Conservation (phyloP, 148 eudicot species). For the Chenopodium berlandieri region DNA sequence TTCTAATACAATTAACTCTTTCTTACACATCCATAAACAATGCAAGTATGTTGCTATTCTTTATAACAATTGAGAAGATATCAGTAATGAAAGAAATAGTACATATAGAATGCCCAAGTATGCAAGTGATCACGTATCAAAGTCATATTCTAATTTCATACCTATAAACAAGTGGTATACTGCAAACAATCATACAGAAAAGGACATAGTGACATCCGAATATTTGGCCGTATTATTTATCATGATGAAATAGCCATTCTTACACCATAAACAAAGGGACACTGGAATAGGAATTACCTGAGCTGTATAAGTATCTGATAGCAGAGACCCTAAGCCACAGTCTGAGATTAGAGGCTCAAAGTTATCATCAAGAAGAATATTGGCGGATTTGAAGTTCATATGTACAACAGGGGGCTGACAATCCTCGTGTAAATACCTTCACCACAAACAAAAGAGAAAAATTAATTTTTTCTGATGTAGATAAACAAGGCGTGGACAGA, state of each 20-base stretch:
- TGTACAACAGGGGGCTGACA: conserved; percentile 75
- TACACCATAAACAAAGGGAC: not conserved
- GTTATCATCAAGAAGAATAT: conserved; percentile 77
- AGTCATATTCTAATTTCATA: not conserved
- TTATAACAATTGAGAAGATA: not conserved
- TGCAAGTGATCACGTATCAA: not conserved
- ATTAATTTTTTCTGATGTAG: not conserved
- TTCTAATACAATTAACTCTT: not conserved
- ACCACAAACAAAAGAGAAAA: conserved; percentile 20
- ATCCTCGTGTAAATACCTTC: conserved; percentile 84
- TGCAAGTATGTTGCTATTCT: not conserved
- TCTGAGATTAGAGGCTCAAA: conserved; percentile 71
- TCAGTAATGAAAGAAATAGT: not conserved
- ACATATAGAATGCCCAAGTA: not conserved
- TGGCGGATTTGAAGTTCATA: conserved; percentile 79
- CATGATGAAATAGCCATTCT: not conserved
- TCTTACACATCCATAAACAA: not conserved
- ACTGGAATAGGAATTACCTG: conserved; percentile 45
- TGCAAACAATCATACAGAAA: not conserved
- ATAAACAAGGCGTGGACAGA: not conserved
- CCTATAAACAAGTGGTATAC: not conserved
- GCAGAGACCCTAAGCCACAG: conserved; percentile 72
- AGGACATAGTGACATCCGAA: not conserved
- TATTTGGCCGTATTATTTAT: not conserved
- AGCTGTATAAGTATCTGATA: conserved; percentile 39